Evolutionary conservation across 2,329 filamentous ascomycete species (phyloP), one percentile per base, ranked within the genome.

Genomic region (Aspergillus versicolor): DNA sequence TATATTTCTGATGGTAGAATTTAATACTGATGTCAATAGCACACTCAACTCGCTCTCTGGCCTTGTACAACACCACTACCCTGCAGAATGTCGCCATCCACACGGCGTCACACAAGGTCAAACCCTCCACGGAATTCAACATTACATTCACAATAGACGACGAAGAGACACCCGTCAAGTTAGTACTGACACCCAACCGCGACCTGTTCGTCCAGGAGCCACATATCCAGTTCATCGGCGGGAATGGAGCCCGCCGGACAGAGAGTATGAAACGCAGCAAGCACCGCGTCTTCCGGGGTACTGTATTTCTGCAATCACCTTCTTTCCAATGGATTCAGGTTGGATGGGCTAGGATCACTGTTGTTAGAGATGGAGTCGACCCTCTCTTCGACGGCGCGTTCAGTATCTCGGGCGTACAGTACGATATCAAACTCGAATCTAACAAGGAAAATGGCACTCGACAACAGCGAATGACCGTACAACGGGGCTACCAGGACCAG

Each of bases 331-430:
- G 52, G 53, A 5, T 54, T 2, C 32, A 41, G 3, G 56, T 44
- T 15, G 61, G 61, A 3, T 58, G 61, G 57, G 49, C 61, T 2
- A 44, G 61, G 4, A 54, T 63, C 46, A 59, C 42, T 34, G 19
- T 63, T 4, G 3, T 61, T 11, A 43, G 30, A 1, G 60, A 57
- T 52, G 60, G 60, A 1, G 11, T 24, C 4, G 13, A 27, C 6
- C 61, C 60, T 2, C 43, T 63, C 3, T 59, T 63, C 8, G 48
- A 60, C 8, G 61, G 61, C 0, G 34, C 52, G 11, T 59, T 63
- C 12, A 58, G 21, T 24, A 47, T 58, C 11, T 32, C 27, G 6
- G 22, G 32, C 4, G 32, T 38, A 5, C 47, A 54, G 3, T 62
- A 60, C 15, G 48, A 58, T 9, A 27, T 62, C 2, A 57, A 52